These are phyloP conservation scores for Dissophora globulifera DNA, from an alignment of 192 early-diverging fungal species.

Conservation along the genomic window DNA sequence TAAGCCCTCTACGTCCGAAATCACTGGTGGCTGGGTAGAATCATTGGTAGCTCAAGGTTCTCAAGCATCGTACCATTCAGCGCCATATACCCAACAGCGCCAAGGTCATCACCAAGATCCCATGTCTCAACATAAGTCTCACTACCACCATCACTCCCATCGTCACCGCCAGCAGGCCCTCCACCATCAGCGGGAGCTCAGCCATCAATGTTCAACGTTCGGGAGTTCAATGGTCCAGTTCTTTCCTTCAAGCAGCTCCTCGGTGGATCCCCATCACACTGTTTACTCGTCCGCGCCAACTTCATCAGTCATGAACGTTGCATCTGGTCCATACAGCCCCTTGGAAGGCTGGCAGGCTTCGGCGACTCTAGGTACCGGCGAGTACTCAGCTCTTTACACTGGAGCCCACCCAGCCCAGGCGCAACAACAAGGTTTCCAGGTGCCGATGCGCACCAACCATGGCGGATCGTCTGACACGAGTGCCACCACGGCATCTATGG, in stretches of 20 bases:
- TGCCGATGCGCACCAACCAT: too few relatives aligned
- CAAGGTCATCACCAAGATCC: too few relatives aligned
- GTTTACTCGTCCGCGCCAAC: neutral
- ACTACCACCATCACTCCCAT: neutral
- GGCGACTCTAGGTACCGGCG: neutral
- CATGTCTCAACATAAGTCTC: neutral
- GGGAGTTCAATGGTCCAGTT: neutral
- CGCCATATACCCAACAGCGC: neutral
- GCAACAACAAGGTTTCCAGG: conserved; percentile 2
- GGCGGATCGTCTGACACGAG: too few relatives aligned
- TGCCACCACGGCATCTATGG: too few relatives aligned
- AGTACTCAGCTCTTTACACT: neutral
- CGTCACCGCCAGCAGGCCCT: neutral
- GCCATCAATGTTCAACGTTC: neutral
- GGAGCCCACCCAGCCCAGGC: neutral
- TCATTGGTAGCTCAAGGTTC: neutral
- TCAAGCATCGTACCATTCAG: neutral
- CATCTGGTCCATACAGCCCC: neutral
- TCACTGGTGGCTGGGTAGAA: neutral
- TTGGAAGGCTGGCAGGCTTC: neutral
- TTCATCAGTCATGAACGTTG: neutral
- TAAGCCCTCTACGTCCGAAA: neutral
- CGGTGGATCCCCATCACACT: neutral
- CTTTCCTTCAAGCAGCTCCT: neutral
- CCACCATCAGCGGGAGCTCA: neutral